Evolutionary conservation across 2,329 filamentous ascomycete species (phyloP), one percentile per base, ranked within the genome.

Genomic region (Leptosphaerulina australis): DNA sequence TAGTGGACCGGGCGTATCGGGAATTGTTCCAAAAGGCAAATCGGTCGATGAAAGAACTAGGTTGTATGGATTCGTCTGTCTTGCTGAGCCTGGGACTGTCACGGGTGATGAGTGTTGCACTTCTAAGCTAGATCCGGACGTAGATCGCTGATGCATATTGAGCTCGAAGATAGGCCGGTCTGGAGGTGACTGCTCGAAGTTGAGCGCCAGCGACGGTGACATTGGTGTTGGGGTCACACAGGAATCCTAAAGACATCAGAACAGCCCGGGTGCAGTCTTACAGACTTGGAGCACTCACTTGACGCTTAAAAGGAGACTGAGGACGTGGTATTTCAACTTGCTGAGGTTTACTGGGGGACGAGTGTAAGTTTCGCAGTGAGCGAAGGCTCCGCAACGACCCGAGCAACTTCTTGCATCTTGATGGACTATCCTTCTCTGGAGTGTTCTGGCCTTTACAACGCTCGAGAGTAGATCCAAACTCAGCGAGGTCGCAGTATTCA

Each of bases 91-190:
- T n/a, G 64, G 67, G 25, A 70, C 59, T 25, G 59, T 43, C n/a
- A 70, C 53, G 5, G 68, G 67, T 7, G 66, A 69, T 17, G 68
- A 69, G 36, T 55, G 65, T 18, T 59, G 55, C 2, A 68, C 56
- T 5, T 54, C 26, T n/a, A 53, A 7, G 28, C 53, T 63, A n/a
- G 62, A 63, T 17, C 50, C 44, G 9, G 44, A 53, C 3, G 21
- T 12, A 5, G 38, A 43, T 5, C 33, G 38, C 8, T 36, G 31
- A 7, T 28, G 31, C 21, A 39, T 25, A 3, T n/a, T 28, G 25
- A 45, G 34, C 21, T 66, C 62, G 36, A 71, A 66, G 44, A 69
- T 62, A 2, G 60, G 63, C 26, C 55, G 50, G 34, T 59, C 57
- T 3, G 58, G 46, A 3, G 60, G 64, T 10, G 66, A 66, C 18